A percentile compares a stretch with the other conserved stretches of the same genome.
Evolutionary conservation across 768 basidiomycete genomes (phyloP).

Genomic region (Pleurotus sapidus): DNA sequence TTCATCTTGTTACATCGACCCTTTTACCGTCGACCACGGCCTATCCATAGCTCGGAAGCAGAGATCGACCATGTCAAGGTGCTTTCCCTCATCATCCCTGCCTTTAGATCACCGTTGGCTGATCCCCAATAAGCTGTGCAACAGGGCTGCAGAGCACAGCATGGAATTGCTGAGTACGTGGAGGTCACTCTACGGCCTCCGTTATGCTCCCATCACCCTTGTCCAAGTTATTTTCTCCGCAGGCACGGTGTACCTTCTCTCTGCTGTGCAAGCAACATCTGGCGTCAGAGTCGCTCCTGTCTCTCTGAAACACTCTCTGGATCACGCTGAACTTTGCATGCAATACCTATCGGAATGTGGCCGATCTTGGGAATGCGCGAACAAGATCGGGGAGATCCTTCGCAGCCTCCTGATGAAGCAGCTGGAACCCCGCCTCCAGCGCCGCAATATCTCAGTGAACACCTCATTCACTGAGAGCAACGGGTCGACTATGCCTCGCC

Average conservation of each 20-base stretch:
- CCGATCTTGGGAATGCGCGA: constrained; percentile 51
- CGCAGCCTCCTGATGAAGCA: constrained; percentile 39
- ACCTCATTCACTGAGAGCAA: neutral
- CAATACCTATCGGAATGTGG: constrained; percentile 53
- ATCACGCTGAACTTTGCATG: constrained; percentile 44
- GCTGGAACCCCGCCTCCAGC: constrained; percentile 37
- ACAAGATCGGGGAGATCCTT: constrained; percentile 45
- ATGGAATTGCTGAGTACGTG: constrained; percentile 50
- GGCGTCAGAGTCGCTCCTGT: constrained; percentile 44
- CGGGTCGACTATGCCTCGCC: neutral
- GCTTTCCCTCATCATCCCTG: constrained; percentile 15
- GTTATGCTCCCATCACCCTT: constrained; percentile 55
- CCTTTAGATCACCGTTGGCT: constrained; percentile 20
- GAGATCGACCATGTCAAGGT: constrained; percentile 55
- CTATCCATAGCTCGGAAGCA: constrained; percentile 29
- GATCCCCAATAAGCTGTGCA: constrained; percentile 37
- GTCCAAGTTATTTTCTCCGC: constrained; percentile 58
- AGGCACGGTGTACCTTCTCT: constrained; percentile 55
- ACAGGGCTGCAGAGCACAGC: constrained; percentile 52
- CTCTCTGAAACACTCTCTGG: constrained; percentile 38
- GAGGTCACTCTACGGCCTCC: constrained; percentile 50
- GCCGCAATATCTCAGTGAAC: constrained; percentile 17
- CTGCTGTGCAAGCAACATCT: constrained; percentile 50
- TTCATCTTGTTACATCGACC: constrained; percentile 62
- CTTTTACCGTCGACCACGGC: constrained; percentile 42